These are phyloP conservation scores for Favolaschia claudopus DNA, from an alignment of 768 basidiomycete species.

Conservation along the genomic window DNA sequence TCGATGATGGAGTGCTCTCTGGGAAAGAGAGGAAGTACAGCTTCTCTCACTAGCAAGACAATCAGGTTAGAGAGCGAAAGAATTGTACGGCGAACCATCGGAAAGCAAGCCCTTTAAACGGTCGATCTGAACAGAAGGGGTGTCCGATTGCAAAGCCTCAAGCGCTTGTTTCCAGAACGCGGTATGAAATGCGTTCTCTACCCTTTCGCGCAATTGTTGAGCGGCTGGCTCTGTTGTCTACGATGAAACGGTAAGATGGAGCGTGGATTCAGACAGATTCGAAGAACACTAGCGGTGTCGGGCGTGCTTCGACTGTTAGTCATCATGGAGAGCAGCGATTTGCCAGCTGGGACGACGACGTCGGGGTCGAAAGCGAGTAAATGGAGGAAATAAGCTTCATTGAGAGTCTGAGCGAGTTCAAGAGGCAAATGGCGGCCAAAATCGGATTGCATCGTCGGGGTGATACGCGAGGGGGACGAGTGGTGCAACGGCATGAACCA, in stretches of 20 bases:
- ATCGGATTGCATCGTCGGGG: background rate
- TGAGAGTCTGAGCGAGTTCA: conserved; percentile 63
- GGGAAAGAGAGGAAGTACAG: conserved; percentile 65
- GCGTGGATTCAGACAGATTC: no score
- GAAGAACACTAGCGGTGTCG: no score
- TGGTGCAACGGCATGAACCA: conserved; percentile 4
- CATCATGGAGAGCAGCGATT: conserved; percentile 74
- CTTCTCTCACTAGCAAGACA: conserved; percentile 55
- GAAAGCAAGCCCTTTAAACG: conserved; percentile 51
- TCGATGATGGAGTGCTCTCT: conserved; percentile 55
- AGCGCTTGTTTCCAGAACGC: conserved; percentile 81
- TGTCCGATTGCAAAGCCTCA: conserved; percentile 61
- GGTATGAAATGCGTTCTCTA: conserved; percentile 62
- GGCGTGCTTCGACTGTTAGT: conserved; percentile 37
- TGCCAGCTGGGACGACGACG: conserved; percentile 71
- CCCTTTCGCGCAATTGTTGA: conserved; percentile 46
- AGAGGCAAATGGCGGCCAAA: conserved; percentile 39
- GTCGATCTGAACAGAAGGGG: conserved; percentile 64
- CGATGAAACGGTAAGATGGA: background rate
- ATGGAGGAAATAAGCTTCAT: conserved; percentile 72
- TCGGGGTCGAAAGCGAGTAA: conserved; percentile 68
- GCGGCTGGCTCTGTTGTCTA: conserved; percentile 5
- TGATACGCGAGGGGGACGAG: background rate
- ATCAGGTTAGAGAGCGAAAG: conserved; percentile 47
- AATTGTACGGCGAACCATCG: conserved; percentile 12